Evolutionary conservation across 2,329 filamentous ascomycete genomes (phyloP), one percentile per base, ranked within the genome.

Genomic region (Alternaria panax): DNA sequence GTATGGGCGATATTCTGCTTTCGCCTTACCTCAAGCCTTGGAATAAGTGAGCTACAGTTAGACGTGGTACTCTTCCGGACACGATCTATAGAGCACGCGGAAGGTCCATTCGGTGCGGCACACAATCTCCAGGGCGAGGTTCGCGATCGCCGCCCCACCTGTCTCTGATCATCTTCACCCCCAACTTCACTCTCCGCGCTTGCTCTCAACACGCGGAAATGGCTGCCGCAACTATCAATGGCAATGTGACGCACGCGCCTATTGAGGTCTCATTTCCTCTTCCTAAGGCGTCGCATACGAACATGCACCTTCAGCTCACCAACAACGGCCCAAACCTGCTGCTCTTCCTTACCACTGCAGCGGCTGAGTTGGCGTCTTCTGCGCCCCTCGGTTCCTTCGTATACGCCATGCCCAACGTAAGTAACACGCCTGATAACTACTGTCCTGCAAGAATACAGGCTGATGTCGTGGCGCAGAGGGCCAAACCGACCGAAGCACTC

Each of bases 321-420:
- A 76, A 84, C 60, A 78, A 85, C 57, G 76, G 79, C 6, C 83
- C 82, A 25, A 85, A 83, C 47, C 73, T 83, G 11, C 80, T 87
- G 42, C 78, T 88, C 11, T 88, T 88, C 72, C 77, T 89, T 43
- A 87, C 84, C 0, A 84, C 84, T 7, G 61, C 75, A 1, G 80
- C 81, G 2, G 72, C 81, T 1, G 85, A 82, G 20, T 71, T 77
- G 1, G 63, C 72, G 25, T 51, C 70, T 8, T 60, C 72, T 7
- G 50, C 80, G 2, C 67, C 78, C 1, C 85, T 98, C 79, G 94
- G 95, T 3, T 97, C 92, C 50, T 94, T 98, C 74, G 92, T 98
- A 45, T 98, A 97, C 75, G 92, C 93, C 3, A 87, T 99, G 76
- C 94, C 95, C 16, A 91, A 97, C 80, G 95, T 97, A 81, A 70